These are phyloP conservation scores for Arxiozyma heterogenica DNA, from an alignment of 1,139 yeast species.

Conservation along the genomic window DNA sequence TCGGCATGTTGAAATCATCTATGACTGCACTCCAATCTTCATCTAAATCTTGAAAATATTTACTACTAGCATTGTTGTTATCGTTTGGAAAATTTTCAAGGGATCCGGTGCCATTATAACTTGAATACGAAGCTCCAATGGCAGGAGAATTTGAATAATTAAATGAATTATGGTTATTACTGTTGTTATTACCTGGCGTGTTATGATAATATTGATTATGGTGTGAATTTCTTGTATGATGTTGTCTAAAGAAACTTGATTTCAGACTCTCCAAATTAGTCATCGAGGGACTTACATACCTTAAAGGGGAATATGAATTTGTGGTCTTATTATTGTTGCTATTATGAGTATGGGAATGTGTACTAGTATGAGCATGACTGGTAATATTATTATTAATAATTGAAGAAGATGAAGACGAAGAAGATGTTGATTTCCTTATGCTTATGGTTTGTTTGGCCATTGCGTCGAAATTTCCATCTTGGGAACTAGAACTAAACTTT, in stretches of 20 bases:
- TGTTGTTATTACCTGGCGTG: conserved; percentile 9
- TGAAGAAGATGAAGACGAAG: too few species aligned
- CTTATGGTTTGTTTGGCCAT: conserved; percentile 19
- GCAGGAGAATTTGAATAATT: not conserved
- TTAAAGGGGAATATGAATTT: conserved; percentile 20
- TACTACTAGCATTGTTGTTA: conserved; percentile 9
- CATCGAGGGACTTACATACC: conserved; percentile 17
- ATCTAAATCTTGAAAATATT: conserved; percentile 54
- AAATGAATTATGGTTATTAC: not conserved
- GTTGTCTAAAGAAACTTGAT: conserved; percentile 10
- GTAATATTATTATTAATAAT: too few species aligned
- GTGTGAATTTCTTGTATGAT: conserved; percentile 6
- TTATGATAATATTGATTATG: conserved; percentile 12
- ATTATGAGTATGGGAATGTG: too few species aligned
- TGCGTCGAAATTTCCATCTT: conserved; percentile 24
- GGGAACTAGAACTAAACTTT: conserved; percentile 4
- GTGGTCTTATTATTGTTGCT: not conserved
- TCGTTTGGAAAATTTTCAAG: not conserved
- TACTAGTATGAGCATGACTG: too few species aligned
- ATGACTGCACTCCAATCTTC: conserved; percentile 91
- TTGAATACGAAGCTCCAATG: not conserved
- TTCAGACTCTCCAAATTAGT: conserved; percentile 14
- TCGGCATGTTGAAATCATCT: conserved; percentile 36
- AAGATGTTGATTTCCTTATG: conserved; percentile 11
- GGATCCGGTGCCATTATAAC: not conserved